A percentile compares a stretch with the other conserved stretches of the same genome.
phyloP scores from a whole-genome alignment of 805 yeast genomes.

The Lachancea waltii region DNA sequence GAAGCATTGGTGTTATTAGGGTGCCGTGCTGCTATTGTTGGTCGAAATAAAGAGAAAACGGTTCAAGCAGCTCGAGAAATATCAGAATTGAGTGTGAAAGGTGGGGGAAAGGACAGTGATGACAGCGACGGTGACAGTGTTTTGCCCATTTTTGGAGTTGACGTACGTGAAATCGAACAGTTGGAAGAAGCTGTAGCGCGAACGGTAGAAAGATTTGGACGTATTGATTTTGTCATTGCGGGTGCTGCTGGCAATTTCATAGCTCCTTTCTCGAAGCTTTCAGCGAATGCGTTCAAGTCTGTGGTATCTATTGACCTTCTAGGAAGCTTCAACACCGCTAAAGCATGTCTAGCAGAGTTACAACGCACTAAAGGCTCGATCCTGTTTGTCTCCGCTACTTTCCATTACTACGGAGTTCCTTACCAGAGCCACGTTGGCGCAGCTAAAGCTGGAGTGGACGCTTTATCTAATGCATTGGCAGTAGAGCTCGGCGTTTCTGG shows the following conservation, averaged over 20 bases:
- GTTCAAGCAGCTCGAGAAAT: conserved; percentile 62
- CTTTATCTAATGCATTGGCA: conserved; percentile 74
- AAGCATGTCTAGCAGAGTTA: conserved; percentile 68
- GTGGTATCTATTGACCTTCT: conserved; percentile 81
- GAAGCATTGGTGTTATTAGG: conserved; percentile 81
- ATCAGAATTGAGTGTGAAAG: conserved; percentile 44
- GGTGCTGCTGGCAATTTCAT: conserved; percentile 97
- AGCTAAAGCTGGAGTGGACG: conserved; percentile 94
- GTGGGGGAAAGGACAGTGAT: background rate
- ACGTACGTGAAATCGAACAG: conserved; percentile 66
- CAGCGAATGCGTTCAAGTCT: conserved; percentile 81
- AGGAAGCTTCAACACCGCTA: conserved; percentile 85
- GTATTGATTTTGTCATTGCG: conserved; percentile 80
- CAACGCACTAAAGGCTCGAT: conserved; percentile 61
- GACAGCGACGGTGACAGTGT: conserved; percentile 41
- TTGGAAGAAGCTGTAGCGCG: conserved; percentile 54
- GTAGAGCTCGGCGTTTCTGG: conserved; percentile 92
- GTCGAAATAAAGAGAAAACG: conserved; percentile 67
- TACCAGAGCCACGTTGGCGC: conserved; percentile 89
- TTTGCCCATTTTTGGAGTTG: conserved; percentile 63
- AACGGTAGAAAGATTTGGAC: conserved; percentile 65
- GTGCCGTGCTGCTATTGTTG: conserved; percentile 79
- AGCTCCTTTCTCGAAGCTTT: conserved; percentile 68
- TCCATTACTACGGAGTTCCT: conserved; percentile 85
- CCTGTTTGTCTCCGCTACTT: conserved; percentile 78